Evolutionary conservation across 176 grass and related monocot genomes (phyloP), one percentile per base, ranked within the genome.

Genomic region (Bromus sterilis): DNA sequence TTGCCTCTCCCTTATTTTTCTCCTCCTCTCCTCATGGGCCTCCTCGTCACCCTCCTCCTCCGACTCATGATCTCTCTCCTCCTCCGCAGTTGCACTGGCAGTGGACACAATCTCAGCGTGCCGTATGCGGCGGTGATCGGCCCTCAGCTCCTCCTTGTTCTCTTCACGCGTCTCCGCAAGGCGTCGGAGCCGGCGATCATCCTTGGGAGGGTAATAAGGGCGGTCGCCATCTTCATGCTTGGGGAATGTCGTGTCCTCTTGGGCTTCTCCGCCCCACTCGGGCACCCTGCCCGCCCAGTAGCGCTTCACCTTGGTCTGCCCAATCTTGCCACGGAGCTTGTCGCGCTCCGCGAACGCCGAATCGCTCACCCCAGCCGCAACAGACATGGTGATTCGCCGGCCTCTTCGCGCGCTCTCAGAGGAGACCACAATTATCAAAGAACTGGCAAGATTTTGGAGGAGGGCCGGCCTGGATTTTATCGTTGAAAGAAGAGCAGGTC

Each of bases 281-380:
- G 94, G 94, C 3, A 86, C 83, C 81, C 85, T 92, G 6, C 94
- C 92, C 0, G 92, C 83, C 89, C 92, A 97, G 62, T 97, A 97
- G n/a, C 92, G 66, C 83, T 97, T 94, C 28, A 97, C 94, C 81
- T 97, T 97, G 55, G 94, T 94, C 92, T 97, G 94, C 7, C 92
- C 89, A 76, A 97, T 97, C 94, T 92, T 94, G 28, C 92, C 92
- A 0, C 88, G 83, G 77, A 97, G 94, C 78, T 97, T 97, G 83
- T 97, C 92, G 1, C 90, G 88, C 51, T 94, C 86, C 24, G 92
- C 34, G 6, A 97, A 94, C 76, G 92, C 94, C 1, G 88, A 70
- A 26, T 97, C 94, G 42, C 89, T 97, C 1, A 94, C 86, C 7
- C 94, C 94, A 0, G 94, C 92, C 6, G 88, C 33, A 24, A 97